Evolutionary conservation across 192 early-diverging fungal species (phyloP).

Genomic region (Coemansia sp.): DNA sequence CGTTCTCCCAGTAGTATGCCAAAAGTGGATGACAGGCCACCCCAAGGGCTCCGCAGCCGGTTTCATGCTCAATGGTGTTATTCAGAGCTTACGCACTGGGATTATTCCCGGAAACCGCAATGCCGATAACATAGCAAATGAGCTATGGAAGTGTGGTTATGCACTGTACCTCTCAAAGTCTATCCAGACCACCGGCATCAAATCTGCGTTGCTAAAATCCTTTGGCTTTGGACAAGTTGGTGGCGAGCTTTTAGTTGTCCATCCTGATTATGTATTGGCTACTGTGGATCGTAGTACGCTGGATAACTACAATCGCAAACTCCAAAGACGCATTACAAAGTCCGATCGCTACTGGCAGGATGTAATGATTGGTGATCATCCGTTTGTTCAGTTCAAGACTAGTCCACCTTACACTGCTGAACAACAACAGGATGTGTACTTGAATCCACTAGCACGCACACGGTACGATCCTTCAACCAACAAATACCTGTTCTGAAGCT

Average conservation of each 20-base stretch:
- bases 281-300: constrained; percentile 3
- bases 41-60: constrained; percentile 90
- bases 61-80: constrained; percentile 91
- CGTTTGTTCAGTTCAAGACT: constrained; percentile 34
- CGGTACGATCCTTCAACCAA: constrained; percentile 7
- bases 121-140: no score
- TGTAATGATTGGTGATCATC: constrained; percentile 26
- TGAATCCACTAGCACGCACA: no score
- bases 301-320: constrained; percentile 19
- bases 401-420: constrained; percentile 19
- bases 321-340: not conserved
- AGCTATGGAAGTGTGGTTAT: constrained; percentile 73
- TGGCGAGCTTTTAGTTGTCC: constrained; percentile 63
- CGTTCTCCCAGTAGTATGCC: constrained; percentile 75
- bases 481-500: constrained; percentile 13
- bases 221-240: constrained; percentile 76
- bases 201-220: constrained; percentile 64
- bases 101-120: constrained; percentile 90
- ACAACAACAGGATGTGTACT: constrained; percentile 19
- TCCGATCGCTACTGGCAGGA: constrained; percentile 33
- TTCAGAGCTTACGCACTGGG: constrained; percentile 82
- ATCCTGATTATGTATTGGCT: constrained; percentile 64
- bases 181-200: constrained; percentile 65
- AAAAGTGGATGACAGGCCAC: constrained; percentile 90
- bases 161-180: constrained; percentile 74